Evolutionary conservation across 441 rosid species (phyloP), one percentile per base, ranked within the genome.

Genomic region (Jatropha multifida): DNA sequence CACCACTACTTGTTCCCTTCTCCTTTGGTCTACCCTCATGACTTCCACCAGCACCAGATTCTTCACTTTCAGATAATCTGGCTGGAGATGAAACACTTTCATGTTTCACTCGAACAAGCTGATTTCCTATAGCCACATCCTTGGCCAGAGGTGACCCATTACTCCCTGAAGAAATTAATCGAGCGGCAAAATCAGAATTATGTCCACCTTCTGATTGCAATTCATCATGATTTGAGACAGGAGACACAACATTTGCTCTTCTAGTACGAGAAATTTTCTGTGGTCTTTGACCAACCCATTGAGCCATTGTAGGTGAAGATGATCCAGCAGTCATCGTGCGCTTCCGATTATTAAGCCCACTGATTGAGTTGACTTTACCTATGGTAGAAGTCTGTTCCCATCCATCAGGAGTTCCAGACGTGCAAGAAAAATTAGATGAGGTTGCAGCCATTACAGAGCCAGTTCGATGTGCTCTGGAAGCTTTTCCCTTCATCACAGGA

Each of bases 281-380:
- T 49, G 87, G 87, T 67, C 91, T 90, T 71, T 90, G 92, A 70
- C 90, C 88, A 77, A 68, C 88, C 92, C 94, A 90, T 66, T 89
- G 87, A 72, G 92, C 83, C 85, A 87, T 79, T 18, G 90, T 83
- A 40, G 86, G 87, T 23, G 90, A 84, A 20, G 92, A 82, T 48
- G 91, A 87, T 41, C 86, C 88, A 38, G 86, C 69, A 27, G 90
- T 79, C 65, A 83, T n/a, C 42, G 89, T 71, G 62, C 86, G 88
- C 72, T 86, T 86, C 48, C 88, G 85, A 80, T 80, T 85, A 78
- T 79, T 84, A 54, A 81, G 56, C 67, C 78, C 88, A 58, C 78
- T 81, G 71, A 81, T 67, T 49, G 83, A 65, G 40, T 79, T 78
- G 65, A 77, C 82, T 78, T 88, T 89, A 71, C 69, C 81, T 68